Evolutionary conservation across 1,284 basidiomycete species (phyloP), one percentile per base, ranked within the genome.

Genomic region (Thecaphora thlaspeos): DNA sequence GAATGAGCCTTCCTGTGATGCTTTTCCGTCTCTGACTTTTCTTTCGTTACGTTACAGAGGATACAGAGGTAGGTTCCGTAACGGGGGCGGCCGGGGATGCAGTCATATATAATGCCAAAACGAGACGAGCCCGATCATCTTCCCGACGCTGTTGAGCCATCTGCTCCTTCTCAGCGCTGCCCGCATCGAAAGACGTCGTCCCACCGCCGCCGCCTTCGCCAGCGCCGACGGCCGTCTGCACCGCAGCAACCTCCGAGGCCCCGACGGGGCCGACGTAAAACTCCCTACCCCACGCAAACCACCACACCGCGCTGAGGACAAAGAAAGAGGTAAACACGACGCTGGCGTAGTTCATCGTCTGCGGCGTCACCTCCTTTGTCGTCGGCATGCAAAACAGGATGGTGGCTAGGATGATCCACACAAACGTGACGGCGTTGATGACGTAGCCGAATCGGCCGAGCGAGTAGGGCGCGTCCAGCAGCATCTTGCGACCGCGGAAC

Each of bases 351-450:
- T 78, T 82, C 80, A 82, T 82, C 12, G 75, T 79, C 11, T 54
- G 46, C 0, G 79, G 54, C 8, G 76, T 78, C 26, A 80, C 46
- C 26, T 48, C 72, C 11, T 77, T 75, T 7, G 79, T 78, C 2
- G 78, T 80, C 1, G 81, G 81, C 78, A 80, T 80, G 54, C 78
- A 80, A 71, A 81, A 81, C 24, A 81, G 69, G 45, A 80, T 70
- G 36, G 80, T 79, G 41, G 79, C 78, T 49, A 81, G 75, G 2
- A 78, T 41, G 61, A 81, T 80, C 81, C 80, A 81, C 2, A 75
- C 56, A 24, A 81, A 74, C 2, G 80, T 80, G 43, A 81, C 64
- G 39, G 38, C 46, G 36, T 82, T 81, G 39, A 56, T 58, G 22
- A 51, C 47, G 28, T 69, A 79, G 0, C 80, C 80, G 26, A 78